Percentiles rank a stretch among this genome's conserved stretches.
These are phyloP conservation scores for Zymoseptoria pseudotritici DNA, from an alignment of 2,329 filamentous ascomycete genomes.

Conservation along the genomic window DNA sequence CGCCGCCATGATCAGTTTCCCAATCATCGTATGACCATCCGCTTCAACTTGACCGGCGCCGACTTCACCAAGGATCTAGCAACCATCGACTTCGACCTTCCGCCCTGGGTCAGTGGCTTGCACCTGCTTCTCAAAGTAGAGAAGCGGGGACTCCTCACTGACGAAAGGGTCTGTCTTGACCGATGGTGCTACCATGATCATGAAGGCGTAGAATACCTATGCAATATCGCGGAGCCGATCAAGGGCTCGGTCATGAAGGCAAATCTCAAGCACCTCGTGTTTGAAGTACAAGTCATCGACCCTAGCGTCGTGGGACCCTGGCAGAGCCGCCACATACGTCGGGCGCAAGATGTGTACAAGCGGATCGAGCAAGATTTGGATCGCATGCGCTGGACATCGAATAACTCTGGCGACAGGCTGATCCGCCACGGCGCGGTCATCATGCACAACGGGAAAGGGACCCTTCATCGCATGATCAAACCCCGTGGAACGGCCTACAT, in stretches of 20 bases:
- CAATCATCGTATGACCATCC: too few relatives aligned
- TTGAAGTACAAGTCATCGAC: background rate
- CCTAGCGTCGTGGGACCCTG: background rate
- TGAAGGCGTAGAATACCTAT: too few relatives aligned
- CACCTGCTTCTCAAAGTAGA: too few relatives aligned
- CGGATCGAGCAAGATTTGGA: background rate
- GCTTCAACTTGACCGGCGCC: too few relatives aligned
- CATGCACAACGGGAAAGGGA: background rate
- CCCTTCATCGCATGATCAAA: background rate
- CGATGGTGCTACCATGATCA: too few relatives aligned
- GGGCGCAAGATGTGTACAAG: background rate
- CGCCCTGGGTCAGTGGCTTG: too few relatives aligned
- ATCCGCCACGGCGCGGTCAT: background rate
- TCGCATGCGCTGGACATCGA: background rate
- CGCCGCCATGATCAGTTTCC: too few relatives aligned
- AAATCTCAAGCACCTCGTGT: background rate
- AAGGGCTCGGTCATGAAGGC: background rate
- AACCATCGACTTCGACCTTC: too few relatives aligned
- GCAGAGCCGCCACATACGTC: background rate
- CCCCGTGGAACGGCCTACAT: too few relatives aligned
- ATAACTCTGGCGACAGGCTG: background rate
- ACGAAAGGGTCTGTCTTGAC: too few relatives aligned
- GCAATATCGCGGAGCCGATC: background rate
- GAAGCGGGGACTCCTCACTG: too few relatives aligned
- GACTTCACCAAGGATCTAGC: too few relatives aligned